Evolutionary conservation across 1,139 yeast species (phyloP).

Genomic region (Geotrichum candidum): DNA sequence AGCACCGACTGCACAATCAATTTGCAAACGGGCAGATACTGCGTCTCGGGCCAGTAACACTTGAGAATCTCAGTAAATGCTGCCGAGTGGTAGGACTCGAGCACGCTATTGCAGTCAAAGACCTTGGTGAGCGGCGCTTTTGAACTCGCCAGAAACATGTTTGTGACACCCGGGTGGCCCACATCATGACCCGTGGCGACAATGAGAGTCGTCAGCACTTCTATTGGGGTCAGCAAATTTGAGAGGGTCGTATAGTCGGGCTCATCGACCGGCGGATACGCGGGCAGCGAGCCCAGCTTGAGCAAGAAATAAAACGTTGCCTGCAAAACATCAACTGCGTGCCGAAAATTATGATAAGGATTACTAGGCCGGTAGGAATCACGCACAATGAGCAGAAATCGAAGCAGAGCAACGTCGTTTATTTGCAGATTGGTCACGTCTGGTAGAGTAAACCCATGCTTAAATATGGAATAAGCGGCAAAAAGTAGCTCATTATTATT

Average conservation of each 20-base stretch:
- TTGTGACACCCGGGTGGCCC: constrained; percentile 94
- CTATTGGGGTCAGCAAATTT: constrained; percentile 34
- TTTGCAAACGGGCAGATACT: constrained; percentile 21
- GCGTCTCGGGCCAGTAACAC: constrained; percentile 57
- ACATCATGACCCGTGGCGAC: constrained; percentile 94
- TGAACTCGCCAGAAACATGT: constrained; percentile 57
- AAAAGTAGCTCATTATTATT: constrained; percentile 62
- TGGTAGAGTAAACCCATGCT: constrained; percentile 43
- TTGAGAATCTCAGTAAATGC: constrained; percentile 57
- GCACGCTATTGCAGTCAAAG: constrained; percentile 61
- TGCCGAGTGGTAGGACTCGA: constrained; percentile 78
- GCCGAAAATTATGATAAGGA: constrained; percentile 91
- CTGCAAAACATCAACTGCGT: constrained; percentile 92
- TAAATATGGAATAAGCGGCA: constrained; percentile 54
- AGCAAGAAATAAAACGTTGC: constrained; percentile 68
- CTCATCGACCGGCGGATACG: background rate
- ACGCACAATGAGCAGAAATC: constrained; percentile 58
- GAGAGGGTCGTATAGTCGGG: background rate
- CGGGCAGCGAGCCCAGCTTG: constrained; percentile 45
- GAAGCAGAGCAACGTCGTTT: constrained; percentile 44
- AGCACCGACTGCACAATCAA: constrained; percentile 43
- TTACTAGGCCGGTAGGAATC: constrained; percentile 78
- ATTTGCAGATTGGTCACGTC: constrained; percentile 31
- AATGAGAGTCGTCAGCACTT: constrained; percentile 54
- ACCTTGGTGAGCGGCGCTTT: constrained; percentile 60